Base-by-base conservation (phyloP, 202 grass and related monocot species). In the Miscanthus sacchariflorus region DNA sequence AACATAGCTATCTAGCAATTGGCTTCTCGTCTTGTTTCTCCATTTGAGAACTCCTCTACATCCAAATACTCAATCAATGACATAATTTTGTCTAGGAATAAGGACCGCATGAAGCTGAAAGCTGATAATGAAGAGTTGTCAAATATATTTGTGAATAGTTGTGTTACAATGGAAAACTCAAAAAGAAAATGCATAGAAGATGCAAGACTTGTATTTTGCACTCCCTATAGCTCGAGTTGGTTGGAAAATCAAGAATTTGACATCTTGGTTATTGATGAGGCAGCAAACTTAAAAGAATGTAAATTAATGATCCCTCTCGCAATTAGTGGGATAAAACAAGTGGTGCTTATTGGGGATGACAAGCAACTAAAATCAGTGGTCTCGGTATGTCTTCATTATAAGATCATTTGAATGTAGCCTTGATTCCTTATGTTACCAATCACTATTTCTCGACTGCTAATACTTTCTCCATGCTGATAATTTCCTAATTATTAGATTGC, bases 231-330 rank as follows among this genome's bases (percentile, higher is more conserved):
- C 25, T 69, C 10, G 0, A 35, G 5, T 69, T 19, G 12, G 79
- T 50, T 81, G 43, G 1, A 30, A 5, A 30, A 36, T 1, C 3
- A 7, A 9, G 1, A 23, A 33, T 3, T 7, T 0, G 10, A 81
- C 15, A 81, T 50, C 27, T 69, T 81, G 25, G 64, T 69, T 70
- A 50, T 81, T 81, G 25, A 81, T 69, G 44, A 81, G 63, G 43
- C 25, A 48, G 5, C 40, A 48, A 33, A 81, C 11, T 19, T 68
- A 33, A 81, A 48, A 81, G 40, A 68, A 21, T 81, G 24, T 33
- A 15, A 68, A n/a, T 49, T 25, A n/a, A 48, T 81, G 83, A 33
- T 33, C 12, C 12, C 13, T 33, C 5, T 68, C 3, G 5, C 65
- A 68, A 68, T 12, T 30, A 14, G 5, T 7, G 65, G 65, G 65